These are phyloP conservation scores for Tricholomella constricta DNA, from an alignment of 768 basidiomycete genomes.

Conservation along the genomic window DNA sequence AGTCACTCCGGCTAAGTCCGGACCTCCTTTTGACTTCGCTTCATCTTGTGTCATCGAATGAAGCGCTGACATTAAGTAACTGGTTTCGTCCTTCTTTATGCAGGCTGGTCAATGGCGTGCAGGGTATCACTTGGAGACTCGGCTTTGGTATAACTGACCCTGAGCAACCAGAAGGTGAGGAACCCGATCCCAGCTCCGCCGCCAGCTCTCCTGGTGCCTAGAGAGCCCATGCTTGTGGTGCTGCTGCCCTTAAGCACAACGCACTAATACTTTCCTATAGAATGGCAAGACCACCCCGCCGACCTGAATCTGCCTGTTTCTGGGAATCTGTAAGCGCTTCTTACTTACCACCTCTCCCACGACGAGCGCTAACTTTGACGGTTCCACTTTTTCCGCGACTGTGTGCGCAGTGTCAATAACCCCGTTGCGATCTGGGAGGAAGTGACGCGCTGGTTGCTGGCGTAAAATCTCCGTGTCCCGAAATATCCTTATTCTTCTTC, in stretches of 20 bases:
- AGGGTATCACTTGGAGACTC: constrained; percentile 67
- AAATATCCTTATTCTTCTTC: constrained; percentile 1
- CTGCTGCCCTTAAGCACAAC: neutral
- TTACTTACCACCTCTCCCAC: constrained; percentile 1
- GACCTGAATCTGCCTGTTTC: constrained; percentile 54
- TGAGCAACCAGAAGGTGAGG: constrained; percentile 54
- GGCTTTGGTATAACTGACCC: constrained; percentile 58
- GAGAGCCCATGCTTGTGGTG: neutral
- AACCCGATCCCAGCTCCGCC: neutral
- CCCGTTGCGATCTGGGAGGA: constrained; percentile 57
- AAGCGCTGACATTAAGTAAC: constrained; percentile 1
- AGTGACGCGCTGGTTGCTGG: constrained; percentile 33
- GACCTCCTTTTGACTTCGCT: constrained; percentile 13
- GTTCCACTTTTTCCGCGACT: constrained; percentile 5
- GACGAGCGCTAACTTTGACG: neutral
- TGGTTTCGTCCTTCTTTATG: constrained; percentile 11
- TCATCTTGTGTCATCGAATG: constrained; percentile 2
- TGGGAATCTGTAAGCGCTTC: constrained; percentile 47
- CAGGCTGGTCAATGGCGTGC: constrained; percentile 56
- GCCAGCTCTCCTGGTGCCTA: neutral
- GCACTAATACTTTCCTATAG: constrained; percentile 28
- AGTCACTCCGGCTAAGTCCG: constrained; percentile 16
- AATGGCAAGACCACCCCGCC: constrained; percentile 62
- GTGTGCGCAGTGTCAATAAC: constrained; percentile 55
- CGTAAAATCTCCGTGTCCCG: constrained; percentile 11